Conservation (phyloP, 2,329 filamentous ascomycete species). For the Ascochyta lentis region DNA sequence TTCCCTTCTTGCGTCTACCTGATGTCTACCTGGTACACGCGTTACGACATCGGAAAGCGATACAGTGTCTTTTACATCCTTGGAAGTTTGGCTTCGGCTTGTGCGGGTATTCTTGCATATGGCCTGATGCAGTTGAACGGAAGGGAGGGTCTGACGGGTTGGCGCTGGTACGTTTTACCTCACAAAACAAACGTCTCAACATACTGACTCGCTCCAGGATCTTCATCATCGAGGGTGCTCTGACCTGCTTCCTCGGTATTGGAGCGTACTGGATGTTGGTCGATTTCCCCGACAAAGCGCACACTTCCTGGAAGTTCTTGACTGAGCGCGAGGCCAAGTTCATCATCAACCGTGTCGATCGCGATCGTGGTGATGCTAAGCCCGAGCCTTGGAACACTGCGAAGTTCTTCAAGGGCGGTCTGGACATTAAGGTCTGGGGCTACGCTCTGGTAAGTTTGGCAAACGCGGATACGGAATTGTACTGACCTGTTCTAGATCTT, state of each 20-base stretch:
- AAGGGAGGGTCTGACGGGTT: slow-evolving; percentile 54
- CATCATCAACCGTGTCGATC: slow-evolving; percentile 59
- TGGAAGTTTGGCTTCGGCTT: slow-evolving; percentile 70
- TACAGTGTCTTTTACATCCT: slow-evolving; percentile 74
- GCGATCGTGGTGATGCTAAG: slow-evolving; percentile 60
- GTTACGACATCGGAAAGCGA: slow-evolving; percentile 72
- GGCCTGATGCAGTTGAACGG: slow-evolving; percentile 72
- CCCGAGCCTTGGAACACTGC: slow-evolving; percentile 55
- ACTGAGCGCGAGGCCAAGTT: slow-evolving; percentile 56
- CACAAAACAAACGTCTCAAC: background rate
- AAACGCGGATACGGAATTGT: background rate
- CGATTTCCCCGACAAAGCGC: slow-evolving; percentile 55
- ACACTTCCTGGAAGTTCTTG: slow-evolving; percentile 54
- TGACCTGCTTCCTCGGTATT: slow-evolving; percentile 52
- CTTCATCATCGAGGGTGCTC: slow-evolving; percentile 53
- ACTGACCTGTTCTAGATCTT: slow-evolving; percentile 51
- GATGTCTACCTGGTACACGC: slow-evolving; percentile 41
- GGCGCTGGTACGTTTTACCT: slow-evolving; percentile 47
- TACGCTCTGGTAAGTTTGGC: slow-evolving; percentile 52
- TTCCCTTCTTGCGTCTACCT: slow-evolving; percentile 48
- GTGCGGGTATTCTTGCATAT: slow-evolving; percentile 72
- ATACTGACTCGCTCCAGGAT: slow-evolving; percentile 51
- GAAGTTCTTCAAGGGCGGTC: slow-evolving; percentile 56
- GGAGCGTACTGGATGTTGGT: slow-evolving; percentile 53
- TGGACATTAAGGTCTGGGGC: slow-evolving; percentile 62